Evolutionary conservation across 306 rosid species (phyloP), one percentile per base, ranked within the genome.

Genomic region (Dryas drummondii): DNA sequence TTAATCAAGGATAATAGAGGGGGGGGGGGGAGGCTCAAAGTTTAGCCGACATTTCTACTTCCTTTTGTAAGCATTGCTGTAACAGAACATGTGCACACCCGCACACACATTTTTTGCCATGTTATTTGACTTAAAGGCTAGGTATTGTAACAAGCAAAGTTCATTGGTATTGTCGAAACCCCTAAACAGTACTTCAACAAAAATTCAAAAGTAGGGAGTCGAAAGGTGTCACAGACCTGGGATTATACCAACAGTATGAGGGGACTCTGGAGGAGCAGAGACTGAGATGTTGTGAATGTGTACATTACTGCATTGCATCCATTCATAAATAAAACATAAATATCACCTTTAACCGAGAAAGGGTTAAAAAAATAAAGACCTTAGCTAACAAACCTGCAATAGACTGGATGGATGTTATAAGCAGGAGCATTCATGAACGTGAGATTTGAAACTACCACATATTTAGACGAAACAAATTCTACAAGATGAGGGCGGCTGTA

Each of bases 401-500:
- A 96, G 75, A 96, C 93, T 37, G 98, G 98, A 82, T 96, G 98
- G 75, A 96, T 90, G 78, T 82, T 79, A 77, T 89, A 96, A 13
- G 97, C 93, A 44, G 99, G 99, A 74, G 98, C 83, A 78, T 96
- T 89, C 85, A 92, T 75, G 84, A 96, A 84, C 53, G 98, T 89
- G 79, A 96, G 96, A 82, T 96, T 96, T 45, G 99, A 96, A 76
- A 96, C 97, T 13, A 90, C 97, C 3, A 96, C 88, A 71, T 63
- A 37, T 54, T 92, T 72, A 22, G 97, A 92, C 7, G 84, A 74
- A 54, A 85, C 80, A 75, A 96, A 65, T 77, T 96, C 99, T 47
- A 96, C 89, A 72, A 96, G 87, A 83, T 92, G 97, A 75, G 99
- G 99, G 7, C 98, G 97, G 83, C 98, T 92, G 60, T 92, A 78